phyloP scores from a whole-genome alignment of 441 rosid species.

The Eruca vesicaria region DNA sequence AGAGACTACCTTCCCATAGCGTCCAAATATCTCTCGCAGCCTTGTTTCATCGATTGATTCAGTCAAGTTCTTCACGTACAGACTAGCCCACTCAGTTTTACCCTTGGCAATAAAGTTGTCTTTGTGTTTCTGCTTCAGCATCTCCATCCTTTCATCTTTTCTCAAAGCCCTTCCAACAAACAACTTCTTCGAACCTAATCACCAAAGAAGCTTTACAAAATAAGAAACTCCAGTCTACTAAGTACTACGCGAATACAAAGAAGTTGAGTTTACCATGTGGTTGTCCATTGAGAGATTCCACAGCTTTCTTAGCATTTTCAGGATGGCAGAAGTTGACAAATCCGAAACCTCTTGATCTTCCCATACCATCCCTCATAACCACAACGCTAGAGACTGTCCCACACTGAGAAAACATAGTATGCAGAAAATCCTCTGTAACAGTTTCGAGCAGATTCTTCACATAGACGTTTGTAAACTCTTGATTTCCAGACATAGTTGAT shows the following conservation, averaged over 20 bases:
- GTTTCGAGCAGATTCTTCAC: slow-evolving; percentile 60
- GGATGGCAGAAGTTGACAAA: slow-evolving; percentile 66
- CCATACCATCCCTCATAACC: slow-evolving; percentile 56
- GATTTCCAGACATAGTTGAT: slow-evolving; percentile 35
- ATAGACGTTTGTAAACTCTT: slow-evolving; percentile 55
- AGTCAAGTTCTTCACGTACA: slow-evolving; percentile 71
- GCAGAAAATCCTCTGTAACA: slow-evolving; percentile 55
- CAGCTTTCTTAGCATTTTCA: slow-evolving; percentile 62
- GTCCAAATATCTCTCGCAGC: slow-evolving; percentile 53
- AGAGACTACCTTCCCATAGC: slow-evolving; percentile 55
- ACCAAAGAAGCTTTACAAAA: neutral
- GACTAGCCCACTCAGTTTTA: slow-evolving; percentile 42
- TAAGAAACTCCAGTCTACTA: slow-evolving; percentile 6
- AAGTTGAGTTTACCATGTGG: slow-evolving; percentile 25
- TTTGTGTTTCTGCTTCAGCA: slow-evolving; percentile 44
- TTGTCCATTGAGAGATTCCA: slow-evolving; percentile 54
- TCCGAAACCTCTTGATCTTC: slow-evolving; percentile 76
- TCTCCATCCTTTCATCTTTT: slow-evolving; percentile 66
- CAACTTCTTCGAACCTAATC: slow-evolving; percentile 56
- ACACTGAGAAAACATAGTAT: slow-evolving; percentile 49
- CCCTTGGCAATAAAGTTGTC: slow-evolving; percentile 36
- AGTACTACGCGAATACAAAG: neutral
- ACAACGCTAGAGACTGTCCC: slow-evolving; percentile 62
- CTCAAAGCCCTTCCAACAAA: slow-evolving; percentile 77
- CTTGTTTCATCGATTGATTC: slow-evolving; percentile 52